phyloP scores from a whole-genome alignment of 257 asterid species.

The Jaltomata sinuosa region DNA sequence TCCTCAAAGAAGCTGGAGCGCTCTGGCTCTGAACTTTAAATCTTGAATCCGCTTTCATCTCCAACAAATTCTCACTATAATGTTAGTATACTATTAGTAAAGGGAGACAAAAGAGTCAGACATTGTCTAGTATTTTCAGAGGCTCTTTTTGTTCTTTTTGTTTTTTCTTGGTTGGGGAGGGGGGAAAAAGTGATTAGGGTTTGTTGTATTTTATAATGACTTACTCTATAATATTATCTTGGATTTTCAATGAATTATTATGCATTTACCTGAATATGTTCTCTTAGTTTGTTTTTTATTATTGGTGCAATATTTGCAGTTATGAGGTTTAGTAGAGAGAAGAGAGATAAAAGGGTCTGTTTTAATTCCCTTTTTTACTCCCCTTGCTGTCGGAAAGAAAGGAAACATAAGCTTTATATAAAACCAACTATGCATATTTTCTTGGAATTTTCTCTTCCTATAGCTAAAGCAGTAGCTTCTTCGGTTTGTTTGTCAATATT shows the following conservation, averaged over 20 bases:
- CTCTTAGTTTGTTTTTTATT: background rate
- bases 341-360: background rate
- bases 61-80: background rate
- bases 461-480: background rate
- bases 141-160: background rate
- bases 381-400: background rate
- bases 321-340: background rate
- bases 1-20: conserved; percentile 77
- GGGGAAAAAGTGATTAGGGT: background rate
- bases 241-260: background rate
- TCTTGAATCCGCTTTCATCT: background rate
- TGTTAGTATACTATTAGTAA: background rate
- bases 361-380: background rate
- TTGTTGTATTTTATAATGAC: background rate
- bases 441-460: background rate
- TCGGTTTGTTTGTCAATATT: background rate
- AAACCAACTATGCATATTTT: background rate
- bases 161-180: background rate
- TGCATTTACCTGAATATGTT: background rate
- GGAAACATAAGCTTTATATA: background rate
- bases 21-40: conserved; percentile 57
- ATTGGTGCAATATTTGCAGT: background rate
- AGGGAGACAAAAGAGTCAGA: background rate
- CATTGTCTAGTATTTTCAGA: background rate
- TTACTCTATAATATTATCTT: background rate